Evolutionary conservation across 106 monocot genomes (phyloP).

Genomic region (Dioscorea dumetorum): DNA sequence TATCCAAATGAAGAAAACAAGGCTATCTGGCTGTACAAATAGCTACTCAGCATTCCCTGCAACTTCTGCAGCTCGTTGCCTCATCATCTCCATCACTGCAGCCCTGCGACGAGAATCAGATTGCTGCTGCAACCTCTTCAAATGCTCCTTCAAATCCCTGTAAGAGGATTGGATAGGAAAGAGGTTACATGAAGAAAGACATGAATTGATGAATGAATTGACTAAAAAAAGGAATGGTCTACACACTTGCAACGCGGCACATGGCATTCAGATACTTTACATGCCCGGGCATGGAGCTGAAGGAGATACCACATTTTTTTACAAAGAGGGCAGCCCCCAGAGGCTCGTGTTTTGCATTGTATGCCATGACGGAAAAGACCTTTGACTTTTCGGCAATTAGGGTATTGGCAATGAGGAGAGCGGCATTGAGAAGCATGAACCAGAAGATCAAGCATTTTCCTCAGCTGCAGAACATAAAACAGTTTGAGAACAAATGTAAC

Average conservation of each 20-base stretch:
- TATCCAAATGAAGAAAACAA: no score
- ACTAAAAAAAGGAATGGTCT: no score
- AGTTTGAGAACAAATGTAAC: no score
- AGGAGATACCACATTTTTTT: conserved; percentile 99
- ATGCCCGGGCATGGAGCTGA: conserved; percentile 85
- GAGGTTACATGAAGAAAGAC: no score
- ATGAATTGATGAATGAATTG: no score
- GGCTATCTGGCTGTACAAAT: conserved; percentile 3
- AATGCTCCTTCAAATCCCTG: conserved; percentile 93
- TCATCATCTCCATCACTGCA: conserved; percentile 99
- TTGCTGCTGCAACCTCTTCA: conserved; percentile 83
- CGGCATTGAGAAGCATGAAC: conserved; percentile 89
- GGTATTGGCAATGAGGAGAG: conserved; percentile 61
- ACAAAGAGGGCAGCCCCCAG: conserved; percentile 74
- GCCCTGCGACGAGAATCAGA: conserved; percentile 89
- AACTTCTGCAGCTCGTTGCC: conserved; percentile 81
- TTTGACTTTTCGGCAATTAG: conserved; percentile 85
- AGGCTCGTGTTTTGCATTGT: conserved; percentile 53
- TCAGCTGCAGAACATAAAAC: conserved; percentile 39
- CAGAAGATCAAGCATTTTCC: conserved; percentile 92
- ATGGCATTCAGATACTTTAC: conserved; percentile 69
- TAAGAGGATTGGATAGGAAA: background rate
- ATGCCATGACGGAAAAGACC: conserved; percentile 89
- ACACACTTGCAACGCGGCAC: conserved; percentile 87
- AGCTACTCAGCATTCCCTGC: conserved; percentile 29